These are phyloP conservation scores for Oryza meridionalis DNA, from an alignment of 176 grass and related monocot species.

Conservation along the genomic window DNA sequence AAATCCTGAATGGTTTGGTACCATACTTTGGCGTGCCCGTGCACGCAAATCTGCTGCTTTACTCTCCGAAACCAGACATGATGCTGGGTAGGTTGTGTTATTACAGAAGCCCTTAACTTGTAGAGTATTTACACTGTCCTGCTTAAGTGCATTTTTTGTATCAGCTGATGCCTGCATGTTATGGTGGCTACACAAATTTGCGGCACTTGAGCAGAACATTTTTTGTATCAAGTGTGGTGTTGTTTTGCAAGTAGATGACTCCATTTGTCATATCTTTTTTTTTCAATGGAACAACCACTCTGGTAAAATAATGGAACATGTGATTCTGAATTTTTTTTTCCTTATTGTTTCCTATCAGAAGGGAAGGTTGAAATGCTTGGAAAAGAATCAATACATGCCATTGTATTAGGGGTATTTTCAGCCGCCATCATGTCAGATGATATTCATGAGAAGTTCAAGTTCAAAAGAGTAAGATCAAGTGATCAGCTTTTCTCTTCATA, in stretches of 20 bases:
- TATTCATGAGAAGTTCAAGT: constrained; percentile 75
- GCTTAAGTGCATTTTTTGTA: neutral
- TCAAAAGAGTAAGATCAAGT: constrained; percentile 60
- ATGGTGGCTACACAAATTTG: neutral
- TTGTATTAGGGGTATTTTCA: constrained; percentile 81
- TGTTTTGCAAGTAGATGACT: neutral
- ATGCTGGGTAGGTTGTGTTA: constrained; percentile 57
- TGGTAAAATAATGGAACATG: neutral
- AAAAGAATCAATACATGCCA: constrained; percentile 84
- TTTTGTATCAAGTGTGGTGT: neutral
- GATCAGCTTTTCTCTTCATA: constrained; percentile 18
- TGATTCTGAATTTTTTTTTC: constrained; percentile 28
- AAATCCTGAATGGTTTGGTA: constrained; percentile 68
- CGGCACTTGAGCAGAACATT: neutral
- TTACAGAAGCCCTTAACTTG: neutral
- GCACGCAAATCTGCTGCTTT: constrained; percentile 61
- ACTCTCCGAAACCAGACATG: constrained; percentile 80
- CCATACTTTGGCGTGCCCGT: constrained; percentile 66
- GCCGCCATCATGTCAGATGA: constrained; percentile 78
- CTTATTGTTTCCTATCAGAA: constrained; percentile 51
- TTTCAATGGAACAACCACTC: neutral
- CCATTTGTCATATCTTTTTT: neutral
- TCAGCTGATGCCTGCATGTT: neutral
- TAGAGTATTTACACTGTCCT: neutral
- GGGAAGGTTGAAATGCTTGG: constrained; percentile 86